These are phyloP conservation scores for Phytophthora europaea DNA, from an alignment of 352 stramenopile genomes.

Conservation along the genomic window DNA sequence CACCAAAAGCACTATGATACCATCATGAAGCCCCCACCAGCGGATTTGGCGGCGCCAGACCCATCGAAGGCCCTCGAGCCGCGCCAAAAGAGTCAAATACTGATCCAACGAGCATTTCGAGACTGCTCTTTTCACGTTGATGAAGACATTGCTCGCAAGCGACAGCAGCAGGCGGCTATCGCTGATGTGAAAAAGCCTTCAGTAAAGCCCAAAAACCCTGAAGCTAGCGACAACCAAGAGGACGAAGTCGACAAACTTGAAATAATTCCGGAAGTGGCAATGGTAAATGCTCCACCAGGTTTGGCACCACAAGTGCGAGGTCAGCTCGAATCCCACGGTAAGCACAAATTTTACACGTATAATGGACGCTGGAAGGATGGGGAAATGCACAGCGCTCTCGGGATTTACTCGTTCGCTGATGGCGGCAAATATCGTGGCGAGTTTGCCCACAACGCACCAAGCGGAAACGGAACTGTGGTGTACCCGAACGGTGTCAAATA, in stretches of 20 bases:
- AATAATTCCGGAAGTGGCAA: conserved; percentile 52
- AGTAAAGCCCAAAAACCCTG: conserved; percentile 28
- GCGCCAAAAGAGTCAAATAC: conserved; percentile 61
- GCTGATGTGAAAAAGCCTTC: conserved; percentile 24
- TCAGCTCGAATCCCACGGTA: conserved; percentile 71
- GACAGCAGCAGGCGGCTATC: conserved; percentile 27
- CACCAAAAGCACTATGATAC: conserved; percentile 58
- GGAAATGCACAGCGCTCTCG: conserved; percentile 71
- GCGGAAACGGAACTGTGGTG: conserved; percentile 58
- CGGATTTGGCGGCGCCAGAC: conserved; percentile 17
- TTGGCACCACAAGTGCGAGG: conserved; percentile 69
- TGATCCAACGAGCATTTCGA: conserved; percentile 74
- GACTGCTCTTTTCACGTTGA: conserved; percentile 73
- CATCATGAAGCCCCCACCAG: conserved; percentile 43
- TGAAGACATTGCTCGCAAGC: conserved; percentile 32
- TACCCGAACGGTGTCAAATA: conserved; percentile 83
- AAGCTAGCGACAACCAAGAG: conserved; percentile 39
- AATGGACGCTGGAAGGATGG: conserved; percentile 75
- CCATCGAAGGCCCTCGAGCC: conserved; percentile 37
- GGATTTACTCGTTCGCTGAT: conserved; percentile 78
- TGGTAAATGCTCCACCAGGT: conserved; percentile 53
- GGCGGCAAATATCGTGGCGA: conserved; percentile 75
- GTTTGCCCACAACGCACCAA: conserved; percentile 50
- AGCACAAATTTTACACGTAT: conserved; percentile 75
- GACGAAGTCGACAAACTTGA: conserved; percentile 64